Percentiles rank a stretch among this genome's conserved stretches.
These are phyloP conservation scores for Pouteria glomerata DNA, from an alignment of 148 eudicot genomes.

Conservation along the genomic window DNA sequence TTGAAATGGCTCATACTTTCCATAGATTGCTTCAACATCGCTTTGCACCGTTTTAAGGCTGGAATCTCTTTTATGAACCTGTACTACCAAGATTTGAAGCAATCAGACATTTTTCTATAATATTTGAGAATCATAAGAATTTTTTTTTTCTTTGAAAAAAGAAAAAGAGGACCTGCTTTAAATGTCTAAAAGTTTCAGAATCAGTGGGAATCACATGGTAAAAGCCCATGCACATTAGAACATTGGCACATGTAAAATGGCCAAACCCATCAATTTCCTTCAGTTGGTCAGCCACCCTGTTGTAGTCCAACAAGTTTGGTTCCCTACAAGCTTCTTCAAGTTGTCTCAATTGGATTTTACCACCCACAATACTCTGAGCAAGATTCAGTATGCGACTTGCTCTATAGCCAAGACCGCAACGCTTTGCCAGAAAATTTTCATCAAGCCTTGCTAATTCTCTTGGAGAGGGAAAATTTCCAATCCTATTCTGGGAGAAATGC, in stretches of 20 bases:
- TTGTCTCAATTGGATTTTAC: slow-evolving; percentile 44
- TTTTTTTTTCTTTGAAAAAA: too few relatives aligned
- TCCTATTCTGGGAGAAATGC: slow-evolving; percentile 2
- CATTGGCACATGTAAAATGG: slow-evolving; percentile 71
- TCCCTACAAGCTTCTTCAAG: slow-evolving; percentile 47
- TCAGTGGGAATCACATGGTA: slow-evolving; percentile 72
- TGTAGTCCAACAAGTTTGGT: slow-evolving; percentile 40
- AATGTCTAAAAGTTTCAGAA: slow-evolving; percentile 81
- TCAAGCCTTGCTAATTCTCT: slow-evolving; percentile 54
- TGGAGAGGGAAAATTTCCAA: slow-evolving; percentile 76
- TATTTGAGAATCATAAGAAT: too few relatives aligned
- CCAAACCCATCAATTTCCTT: slow-evolving; percentile 69
- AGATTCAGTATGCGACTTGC: slow-evolving; percentile 65
- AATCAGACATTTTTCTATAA: too few relatives aligned
- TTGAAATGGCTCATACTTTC: slow-evolving; percentile 68
- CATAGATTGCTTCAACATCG: slow-evolving; percentile 54
- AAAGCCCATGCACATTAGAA: slow-evolving; percentile 82
- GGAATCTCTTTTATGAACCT: slow-evolving; percentile 60
- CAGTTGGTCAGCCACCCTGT: slow-evolving; percentile 48
- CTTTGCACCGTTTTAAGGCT: slow-evolving; percentile 37
- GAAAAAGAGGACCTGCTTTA: slow-evolving; percentile 49
- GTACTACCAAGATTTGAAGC: slow-evolving; percentile 8
- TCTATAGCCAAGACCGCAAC: slow-evolving; percentile 80
- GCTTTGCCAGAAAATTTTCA: slow-evolving; percentile 50
- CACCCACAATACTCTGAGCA: slow-evolving; percentile 54